Percentiles rank a stretch among this genome's conserved stretches.
Conservation (phyloP, 768 basidiomycete genomes). For the Steccherinum ochraceum region DNA sequence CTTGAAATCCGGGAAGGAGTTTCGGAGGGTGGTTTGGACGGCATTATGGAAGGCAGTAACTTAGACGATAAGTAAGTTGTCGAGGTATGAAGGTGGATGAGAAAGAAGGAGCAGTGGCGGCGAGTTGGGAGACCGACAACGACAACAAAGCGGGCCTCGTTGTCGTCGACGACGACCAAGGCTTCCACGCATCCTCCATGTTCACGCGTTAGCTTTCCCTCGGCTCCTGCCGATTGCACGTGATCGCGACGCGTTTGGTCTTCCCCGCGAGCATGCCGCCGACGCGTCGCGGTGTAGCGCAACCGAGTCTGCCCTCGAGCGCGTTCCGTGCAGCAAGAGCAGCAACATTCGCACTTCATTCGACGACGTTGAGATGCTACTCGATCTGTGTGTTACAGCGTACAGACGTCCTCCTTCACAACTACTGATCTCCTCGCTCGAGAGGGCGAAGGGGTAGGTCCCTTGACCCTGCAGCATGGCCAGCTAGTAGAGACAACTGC, state of each 20-base stretch:
- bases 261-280: too few relatives aligned
- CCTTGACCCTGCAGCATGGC: too few relatives aligned
- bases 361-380: too few relatives aligned
- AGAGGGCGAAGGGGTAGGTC: too few relatives aligned
- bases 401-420: too few relatives aligned
- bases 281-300: too few relatives aligned
- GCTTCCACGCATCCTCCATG: neutral
- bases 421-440: too few relatives aligned
- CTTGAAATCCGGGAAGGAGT: constrained; percentile 48
- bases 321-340: too few relatives aligned
- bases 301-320: too few relatives aligned
- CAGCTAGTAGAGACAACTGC: constrained; percentile 43
- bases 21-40: constrained; percentile 37
- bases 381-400: too few relatives aligned
- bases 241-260: neutral
- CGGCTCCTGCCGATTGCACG: neutral
- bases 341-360: too few relatives aligned
- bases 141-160: neutral
- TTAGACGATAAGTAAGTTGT: neutral
- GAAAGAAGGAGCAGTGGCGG: too few relatives aligned
- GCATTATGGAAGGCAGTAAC: constrained; percentile 2
- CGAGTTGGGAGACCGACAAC: neutral
- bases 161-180: neutral
- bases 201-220: neutral
- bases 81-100: neutral